These are phyloP conservation scores for Bathelium albidoporum DNA, from an alignment of 495 filamentous ascomycete species.

Conservation along the genomic window DNA sequence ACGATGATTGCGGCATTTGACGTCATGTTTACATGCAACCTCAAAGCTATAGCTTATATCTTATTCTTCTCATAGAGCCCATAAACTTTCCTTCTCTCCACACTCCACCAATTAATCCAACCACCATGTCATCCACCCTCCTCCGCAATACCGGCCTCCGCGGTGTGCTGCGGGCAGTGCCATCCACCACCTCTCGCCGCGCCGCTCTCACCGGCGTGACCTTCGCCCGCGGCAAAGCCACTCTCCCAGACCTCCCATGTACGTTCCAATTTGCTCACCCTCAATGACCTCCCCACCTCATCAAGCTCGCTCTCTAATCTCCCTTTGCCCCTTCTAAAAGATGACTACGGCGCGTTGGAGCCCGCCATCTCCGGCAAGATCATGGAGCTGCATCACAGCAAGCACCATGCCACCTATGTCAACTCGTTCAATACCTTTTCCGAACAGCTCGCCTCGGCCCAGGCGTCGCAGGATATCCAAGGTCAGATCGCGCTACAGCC, in stretches of 20 bases:
- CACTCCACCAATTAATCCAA: neutral
- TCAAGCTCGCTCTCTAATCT: neutral
- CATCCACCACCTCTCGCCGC: constrained; percentile 40
- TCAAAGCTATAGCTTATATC: neutral
- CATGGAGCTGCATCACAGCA: constrained; percentile 86
- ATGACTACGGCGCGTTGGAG: constrained; percentile 63
- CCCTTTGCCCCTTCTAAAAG: constrained; percentile 13
- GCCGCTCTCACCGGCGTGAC: constrained; percentile 56
- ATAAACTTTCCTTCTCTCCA: neutral
- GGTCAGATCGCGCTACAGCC: constrained; percentile 74
- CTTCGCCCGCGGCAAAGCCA: constrained; percentile 79
- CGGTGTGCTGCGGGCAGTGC: constrained; percentile 42
- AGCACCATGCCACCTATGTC: constrained; percentile 73
- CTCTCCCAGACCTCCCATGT: constrained; percentile 91
- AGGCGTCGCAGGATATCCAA: constrained; percentile 46
- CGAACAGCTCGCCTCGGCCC: constrained; percentile 51
- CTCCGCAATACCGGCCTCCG: constrained; percentile 43
- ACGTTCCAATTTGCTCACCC: constrained; percentile 26
- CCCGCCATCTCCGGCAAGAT: constrained; percentile 92
- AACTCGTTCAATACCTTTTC: constrained; percentile 56
- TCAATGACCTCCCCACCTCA: neutral
- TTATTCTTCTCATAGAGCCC: neutral
- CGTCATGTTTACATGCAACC: neutral
- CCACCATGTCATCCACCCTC: constrained; percentile 46
- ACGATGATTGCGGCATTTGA: neutral